Evolutionary conservation across 305 asterid species (phyloP).

Genomic region (Rubia balearica): DNA sequence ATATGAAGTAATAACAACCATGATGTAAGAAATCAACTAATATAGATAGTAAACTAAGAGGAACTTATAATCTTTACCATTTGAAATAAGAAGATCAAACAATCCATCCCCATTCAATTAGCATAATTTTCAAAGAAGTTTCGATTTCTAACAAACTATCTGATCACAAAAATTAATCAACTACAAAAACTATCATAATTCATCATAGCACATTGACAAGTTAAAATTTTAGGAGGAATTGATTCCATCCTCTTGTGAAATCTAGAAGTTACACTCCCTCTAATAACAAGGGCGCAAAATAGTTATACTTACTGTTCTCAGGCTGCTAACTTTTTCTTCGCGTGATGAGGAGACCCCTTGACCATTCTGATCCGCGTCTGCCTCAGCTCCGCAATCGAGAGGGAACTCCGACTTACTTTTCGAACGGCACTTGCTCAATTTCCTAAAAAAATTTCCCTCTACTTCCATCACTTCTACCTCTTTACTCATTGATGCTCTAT

Average conservation of each 20-base stretch:
- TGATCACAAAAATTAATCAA: background rate
- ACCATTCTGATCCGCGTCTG: conserved; percentile 74
- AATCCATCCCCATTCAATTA: background rate
- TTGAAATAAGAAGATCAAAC: no score
- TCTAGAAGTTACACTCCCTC: background rate
- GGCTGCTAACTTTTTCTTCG: conserved; percentile 99
- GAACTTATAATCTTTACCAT: no score
- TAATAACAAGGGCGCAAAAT: no score
- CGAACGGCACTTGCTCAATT: conserved; percentile 55
- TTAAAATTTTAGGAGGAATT: background rate
- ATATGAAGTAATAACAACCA: background rate
- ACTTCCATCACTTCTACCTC: conserved; percentile 61
- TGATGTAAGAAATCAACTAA: background rate
- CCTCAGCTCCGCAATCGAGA: conserved; percentile 69
- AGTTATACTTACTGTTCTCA: conserved; percentile 65
- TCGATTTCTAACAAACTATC: background rate
- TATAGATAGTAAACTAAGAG: background rate
- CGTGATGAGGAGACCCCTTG: conserved; percentile 67
- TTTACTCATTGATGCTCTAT: conserved; percentile 33
- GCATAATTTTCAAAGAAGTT: background rate
- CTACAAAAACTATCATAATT: background rate
- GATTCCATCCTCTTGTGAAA: background rate
- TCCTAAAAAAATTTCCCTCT: conserved; percentile 59
- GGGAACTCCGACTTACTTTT: conserved; percentile 60
- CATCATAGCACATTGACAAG: background rate